phyloP scores from a whole-genome alignment of 2,329 filamentous ascomycete genomes.

The Conoideocrella luteorostrata region DNA sequence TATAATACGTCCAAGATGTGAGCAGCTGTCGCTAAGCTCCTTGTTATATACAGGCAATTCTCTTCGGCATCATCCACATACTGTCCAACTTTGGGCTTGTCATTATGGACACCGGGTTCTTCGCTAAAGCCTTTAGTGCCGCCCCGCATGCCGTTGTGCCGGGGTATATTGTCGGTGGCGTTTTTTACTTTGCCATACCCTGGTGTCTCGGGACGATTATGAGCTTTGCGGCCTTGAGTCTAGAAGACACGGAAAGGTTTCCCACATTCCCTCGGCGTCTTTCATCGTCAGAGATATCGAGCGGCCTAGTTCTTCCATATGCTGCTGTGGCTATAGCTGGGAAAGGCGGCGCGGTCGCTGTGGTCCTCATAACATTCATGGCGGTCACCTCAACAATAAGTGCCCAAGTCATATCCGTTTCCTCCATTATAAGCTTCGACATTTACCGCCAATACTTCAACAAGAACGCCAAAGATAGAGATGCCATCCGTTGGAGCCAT shows the following conservation, averaged over 20 bases:
- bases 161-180: slow-evolving; percentile 37
- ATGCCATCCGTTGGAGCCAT: slow-evolving; percentile 46
- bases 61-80: too few species aligned
- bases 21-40: too few species aligned
- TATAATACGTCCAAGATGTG: too few species aligned
- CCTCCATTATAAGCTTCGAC: slow-evolving; percentile 47
- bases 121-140: too few species aligned
- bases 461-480: slow-evolving; percentile 34
- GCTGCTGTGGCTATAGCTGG: slow-evolving; percentile 60
- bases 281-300: slow-evolving; percentile 53
- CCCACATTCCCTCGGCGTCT: slow-evolving; percentile 52
- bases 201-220: slow-evolving; percentile 47
- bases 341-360: slow-evolving; percentile 62
- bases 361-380: slow-evolving; percentile 68
- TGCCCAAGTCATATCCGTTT: slow-evolving; percentile 46
- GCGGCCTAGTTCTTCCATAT: slow-evolving; percentile 63
- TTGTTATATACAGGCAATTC: too few species aligned
- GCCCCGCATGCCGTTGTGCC: slow-evolving; percentile 42
- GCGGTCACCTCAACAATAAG: slow-evolving; percentile 58
- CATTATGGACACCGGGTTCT: too few species aligned
- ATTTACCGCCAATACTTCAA: slow-evolving; percentile 47
- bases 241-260: slow-evolving; percentile 42
- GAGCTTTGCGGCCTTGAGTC: slow-evolving; percentile 38
- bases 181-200: slow-evolving; percentile 48
- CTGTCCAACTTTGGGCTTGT: too few species aligned